phyloP scores from a whole-genome alignment of 1,139 yeast species.

The Saccharomycopsis crataegensis region DNA sequence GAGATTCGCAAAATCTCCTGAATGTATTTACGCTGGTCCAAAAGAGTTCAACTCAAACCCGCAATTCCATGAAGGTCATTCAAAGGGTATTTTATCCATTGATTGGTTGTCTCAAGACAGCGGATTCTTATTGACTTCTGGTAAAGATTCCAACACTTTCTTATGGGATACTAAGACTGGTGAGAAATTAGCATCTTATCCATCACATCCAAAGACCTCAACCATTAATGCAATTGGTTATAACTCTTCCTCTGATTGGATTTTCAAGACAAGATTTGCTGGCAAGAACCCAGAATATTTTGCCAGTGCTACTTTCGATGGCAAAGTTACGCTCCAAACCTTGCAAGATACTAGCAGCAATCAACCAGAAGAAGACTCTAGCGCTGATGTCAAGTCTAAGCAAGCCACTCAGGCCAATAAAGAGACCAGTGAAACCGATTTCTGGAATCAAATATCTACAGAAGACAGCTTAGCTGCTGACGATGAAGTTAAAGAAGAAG shows the following conservation, averaged over 20 bases:
- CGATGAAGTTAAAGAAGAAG: conserved; percentile 9
- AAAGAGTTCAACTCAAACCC: conserved; percentile 10
- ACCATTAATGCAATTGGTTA: conserved; percentile 19
- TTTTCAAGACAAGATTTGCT: conserved; percentile 80
- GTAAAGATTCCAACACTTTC: conserved; percentile 81
- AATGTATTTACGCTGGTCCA: conserved; percentile 39
- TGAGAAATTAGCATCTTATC: conserved; percentile 73
- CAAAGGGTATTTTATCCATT: conserved; percentile 78
- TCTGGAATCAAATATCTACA: conserved; percentile 76
- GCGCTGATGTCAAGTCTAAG: conserved; percentile 21
- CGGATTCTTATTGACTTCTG: conserved; percentile 71
- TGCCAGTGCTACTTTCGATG: conserved; percentile 92
- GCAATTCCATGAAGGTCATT: conserved; percentile 52
- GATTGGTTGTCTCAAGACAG: conserved; percentile 94
- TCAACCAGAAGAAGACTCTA: conserved; percentile 23
- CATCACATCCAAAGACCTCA: conserved; percentile 28
- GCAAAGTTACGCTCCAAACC: conserved; percentile 75
- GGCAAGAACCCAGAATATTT: conserved; percentile 83
- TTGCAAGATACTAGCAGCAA: conserved; percentile 56
- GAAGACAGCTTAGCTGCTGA: conserved; percentile 31
- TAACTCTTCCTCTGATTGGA: conserved; percentile 81
- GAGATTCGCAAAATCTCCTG: conserved; percentile 88
- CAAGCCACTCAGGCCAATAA: conserved; percentile 25
- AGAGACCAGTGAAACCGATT: conserved; percentile 60
- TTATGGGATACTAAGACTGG: conserved; percentile 86